Percentiles rank a stretch among this genome's conserved stretches.
Evolutionary conservation across 805 yeast genomes (phyloP).

Genomic region (Allodekkera sacchari): DNA sequence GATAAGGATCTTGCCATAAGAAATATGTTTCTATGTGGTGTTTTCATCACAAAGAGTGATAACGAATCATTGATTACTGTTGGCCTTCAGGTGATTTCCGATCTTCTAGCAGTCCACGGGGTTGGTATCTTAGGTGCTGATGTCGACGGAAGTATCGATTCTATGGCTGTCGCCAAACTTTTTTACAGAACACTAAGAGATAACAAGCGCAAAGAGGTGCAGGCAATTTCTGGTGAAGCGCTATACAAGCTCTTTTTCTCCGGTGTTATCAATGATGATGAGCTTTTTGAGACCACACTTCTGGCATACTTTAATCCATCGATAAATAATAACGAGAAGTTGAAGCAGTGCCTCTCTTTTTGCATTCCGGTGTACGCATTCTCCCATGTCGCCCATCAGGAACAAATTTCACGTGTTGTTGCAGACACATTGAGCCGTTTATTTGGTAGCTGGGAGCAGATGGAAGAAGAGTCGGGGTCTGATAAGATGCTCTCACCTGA

Average conservation of each 20-base stretch:
- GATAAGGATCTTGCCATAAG: conserved; percentile 59
- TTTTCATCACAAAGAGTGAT: conserved; percentile 52
- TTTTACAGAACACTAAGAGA: conserved; percentile 59
- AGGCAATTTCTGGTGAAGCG: conserved; percentile 79
- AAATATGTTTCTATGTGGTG: conserved; percentile 54
- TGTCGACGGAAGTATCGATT: conserved; percentile 47
- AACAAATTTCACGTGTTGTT: conserved; percentile 50
- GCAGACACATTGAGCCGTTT: conserved; percentile 59
- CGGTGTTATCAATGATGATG: conserved; percentile 63
- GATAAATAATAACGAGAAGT: conserved; percentile 51
- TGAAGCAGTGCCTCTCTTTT: conserved; percentile 74
- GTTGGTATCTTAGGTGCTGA: conserved; percentile 52
- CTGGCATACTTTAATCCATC: conserved; percentile 69
- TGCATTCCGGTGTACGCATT: conserved; percentile 84
- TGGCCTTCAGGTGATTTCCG: conserved; percentile 66
- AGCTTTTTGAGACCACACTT: conserved; percentile 61
- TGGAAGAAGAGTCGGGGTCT: conserved; percentile 23
- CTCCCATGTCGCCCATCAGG: conserved; percentile 67
- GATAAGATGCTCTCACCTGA: conserved; percentile 33
- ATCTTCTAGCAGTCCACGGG: conserved; percentile 73
- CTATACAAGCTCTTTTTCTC: conserved; percentile 74
- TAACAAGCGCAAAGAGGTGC: conserved; percentile 53
- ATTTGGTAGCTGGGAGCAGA: conserved; percentile 32
- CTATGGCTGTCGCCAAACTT: conserved; percentile 57
- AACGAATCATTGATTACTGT: conserved; percentile 53